Percentiles rank a stretch among this genome's conserved stretches.
Conservation (phyloP, 805 yeast genomes). For the Schizosaccharomyces osmophilus region DNA sequence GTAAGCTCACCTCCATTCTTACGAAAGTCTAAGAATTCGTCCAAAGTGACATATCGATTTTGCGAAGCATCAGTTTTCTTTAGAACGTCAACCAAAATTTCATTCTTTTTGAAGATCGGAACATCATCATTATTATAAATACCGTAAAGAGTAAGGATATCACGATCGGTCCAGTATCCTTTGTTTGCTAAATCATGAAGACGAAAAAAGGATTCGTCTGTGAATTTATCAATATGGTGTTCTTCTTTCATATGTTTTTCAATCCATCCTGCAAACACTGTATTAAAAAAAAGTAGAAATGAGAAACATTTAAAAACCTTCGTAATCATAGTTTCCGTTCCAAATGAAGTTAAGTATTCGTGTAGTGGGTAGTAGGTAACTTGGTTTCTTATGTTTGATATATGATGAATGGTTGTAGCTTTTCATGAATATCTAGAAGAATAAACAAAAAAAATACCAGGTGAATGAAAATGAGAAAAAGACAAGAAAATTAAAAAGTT, state of each 20-base stretch:
- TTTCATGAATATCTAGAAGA: no score
- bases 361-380: no score
- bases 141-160: slow-evolving; percentile 65
- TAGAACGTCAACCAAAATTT: slow-evolving; percentile 26
- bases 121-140: slow-evolving; percentile 23
- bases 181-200: slow-evolving; percentile 40
- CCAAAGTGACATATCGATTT: slow-evolving; percentile 43
- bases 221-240: slow-evolving; percentile 54
- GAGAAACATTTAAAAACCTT: background rate
- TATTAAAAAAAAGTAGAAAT: background rate
- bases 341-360: no score
- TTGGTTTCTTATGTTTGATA: no score
- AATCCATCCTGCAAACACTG: slow-evolving; percentile 26
- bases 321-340: background rate
- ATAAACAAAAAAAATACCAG: no score
- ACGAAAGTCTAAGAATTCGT: slow-evolving; percentile 46
- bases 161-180: slow-evolving; percentile 35
- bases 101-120: slow-evolving; percentile 30
- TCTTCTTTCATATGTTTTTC: slow-evolving; percentile 80
- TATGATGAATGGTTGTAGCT: no score
- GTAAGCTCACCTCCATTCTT: slow-evolving; percentile 51
- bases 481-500: no score
- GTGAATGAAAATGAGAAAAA: no score
- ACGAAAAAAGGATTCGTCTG: slow-evolving; percentile 50
- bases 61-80: slow-evolving; percentile 22